Conservation (phyloP, 2,329 filamentous ascomycete genomes). For the Neodidymelliopsis sp. region DNA sequence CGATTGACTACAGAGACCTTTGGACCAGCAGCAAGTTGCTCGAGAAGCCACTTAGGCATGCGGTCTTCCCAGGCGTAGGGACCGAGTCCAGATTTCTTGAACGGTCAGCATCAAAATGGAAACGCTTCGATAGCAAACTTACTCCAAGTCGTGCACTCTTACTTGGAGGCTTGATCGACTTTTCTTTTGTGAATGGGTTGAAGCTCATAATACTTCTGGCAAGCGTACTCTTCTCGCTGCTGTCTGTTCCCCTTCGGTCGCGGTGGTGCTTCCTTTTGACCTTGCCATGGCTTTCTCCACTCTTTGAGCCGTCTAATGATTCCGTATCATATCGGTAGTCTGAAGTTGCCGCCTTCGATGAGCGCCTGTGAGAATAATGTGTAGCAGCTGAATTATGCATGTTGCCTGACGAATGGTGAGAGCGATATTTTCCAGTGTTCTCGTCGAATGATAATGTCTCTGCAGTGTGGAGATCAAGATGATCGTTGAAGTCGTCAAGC, state of each 20-base stretch:
- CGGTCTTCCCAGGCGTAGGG: constrained; percentile 56
- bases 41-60: constrained; percentile 55
- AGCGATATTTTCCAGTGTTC: constrained; percentile 44
- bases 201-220: constrained; percentile 46
- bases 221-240: constrained; percentile 47
- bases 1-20: constrained; percentile 49
- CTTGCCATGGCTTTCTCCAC: constrained; percentile 26
- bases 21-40: constrained; percentile 51
- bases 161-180: constrained; percentile 37
- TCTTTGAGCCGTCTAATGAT: constrained; percentile 21
- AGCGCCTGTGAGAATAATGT: constrained; percentile 32
- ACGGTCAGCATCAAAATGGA: constrained; percentile 19
- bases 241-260: constrained; percentile 34
- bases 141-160: constrained; percentile 47
- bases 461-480: constrained; percentile 55
- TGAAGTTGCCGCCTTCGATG: constrained; percentile 20
- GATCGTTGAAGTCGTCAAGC: constrained; percentile 54
- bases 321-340: constrained; percentile 8
- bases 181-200: constrained; percentile 42
- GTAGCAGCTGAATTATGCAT: constrained; percentile 37
- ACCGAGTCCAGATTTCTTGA: constrained; percentile 54
- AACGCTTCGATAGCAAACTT: constrained; percentile 20
- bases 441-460: constrained; percentile 50
- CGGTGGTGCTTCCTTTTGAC: constrained; percentile 36
- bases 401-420: constrained; percentile 38